Conservation (phyloP, 2,329 filamentous ascomycete species). For the Penicillium freii region DNA sequence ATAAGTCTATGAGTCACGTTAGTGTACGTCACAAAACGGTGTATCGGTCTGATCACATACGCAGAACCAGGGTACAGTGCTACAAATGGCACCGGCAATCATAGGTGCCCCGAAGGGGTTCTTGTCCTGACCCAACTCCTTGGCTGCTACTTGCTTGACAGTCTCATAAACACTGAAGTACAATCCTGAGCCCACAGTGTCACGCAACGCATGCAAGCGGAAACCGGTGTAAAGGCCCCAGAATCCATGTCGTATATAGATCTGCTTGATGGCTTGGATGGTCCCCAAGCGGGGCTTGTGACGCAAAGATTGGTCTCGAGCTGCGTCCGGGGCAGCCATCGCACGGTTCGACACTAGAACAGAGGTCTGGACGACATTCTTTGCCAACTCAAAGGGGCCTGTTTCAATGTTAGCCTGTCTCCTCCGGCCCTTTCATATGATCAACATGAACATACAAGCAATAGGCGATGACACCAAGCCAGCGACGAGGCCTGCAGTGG, state of each 20-base stretch:
- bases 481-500: constrained; percentile 42
- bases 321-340: constrained; percentile 37
- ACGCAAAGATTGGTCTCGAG: constrained; percentile 36
- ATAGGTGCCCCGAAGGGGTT: constrained; percentile 45
- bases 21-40: background rate
- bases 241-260: constrained; percentile 44
- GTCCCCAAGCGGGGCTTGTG: constrained; percentile 43
- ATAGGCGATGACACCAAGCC: constrained; percentile 44
- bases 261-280: constrained; percentile 43
- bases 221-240: constrained; percentile 49
- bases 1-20: constrained; percentile 40
- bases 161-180: constrained; percentile 51
- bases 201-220: constrained; percentile 45
- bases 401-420: constrained; percentile 2
- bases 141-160: constrained; percentile 47
- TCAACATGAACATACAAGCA: constrained; percentile 39
- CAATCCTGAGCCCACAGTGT: constrained; percentile 47
- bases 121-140: constrained; percentile 43
- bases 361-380: constrained; percentile 51
- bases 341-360: constrained; percentile 46
- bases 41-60: constrained; percentile 32
- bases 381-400: constrained; percentile 50
- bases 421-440: background rate
- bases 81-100: constrained; percentile 48
- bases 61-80: constrained; percentile 49